These are phyloP conservation scores for Dothideomycetidae sp. DNA, from an alignment of 2,329 filamentous ascomycete species.

Conservation along the genomic window DNA sequence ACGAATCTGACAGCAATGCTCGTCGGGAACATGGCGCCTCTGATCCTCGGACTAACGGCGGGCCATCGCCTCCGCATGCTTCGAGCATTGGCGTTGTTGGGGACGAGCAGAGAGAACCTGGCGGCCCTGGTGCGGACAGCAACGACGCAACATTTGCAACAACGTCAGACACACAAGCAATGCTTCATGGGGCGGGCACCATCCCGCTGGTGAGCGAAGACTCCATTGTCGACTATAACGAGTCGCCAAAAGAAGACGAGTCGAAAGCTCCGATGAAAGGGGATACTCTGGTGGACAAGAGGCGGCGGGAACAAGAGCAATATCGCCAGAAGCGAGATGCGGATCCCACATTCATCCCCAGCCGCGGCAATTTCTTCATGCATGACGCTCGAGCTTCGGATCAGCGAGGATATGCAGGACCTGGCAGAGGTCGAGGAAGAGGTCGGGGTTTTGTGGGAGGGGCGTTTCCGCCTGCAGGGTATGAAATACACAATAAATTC, in stretches of 20 bases:
- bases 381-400: conserved; percentile 74
- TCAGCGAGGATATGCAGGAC: conserved; percentile 63
- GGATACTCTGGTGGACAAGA: conserved; percentile 51
- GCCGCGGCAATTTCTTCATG: conserved; percentile 90
- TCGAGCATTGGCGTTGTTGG: background rate
- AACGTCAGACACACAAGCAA: conserved; percentile 43
- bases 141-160: conserved; percentile 24
- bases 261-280: conserved; percentile 31
- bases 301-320: conserved; percentile 77
- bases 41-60: conserved; percentile 9
- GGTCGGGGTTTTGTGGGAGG: conserved; percentile 45
- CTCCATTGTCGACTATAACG: conserved; percentile 1
- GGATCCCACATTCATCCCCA: conserved; percentile 87
- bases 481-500: conserved; percentile 24
- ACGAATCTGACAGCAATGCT: conserved; percentile 26
- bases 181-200: conserved; percentile 45
- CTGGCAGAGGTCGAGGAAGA: conserved; percentile 49
- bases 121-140: no score
- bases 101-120: background rate
- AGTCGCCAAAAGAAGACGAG: conserved; percentile 15
- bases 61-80: conserved; percentile 12
- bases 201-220: conserved; percentile 28
- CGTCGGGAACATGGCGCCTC: background rate
- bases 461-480: conserved; percentile 45
- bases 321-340: conserved; percentile 78